These are phyloP conservation scores for Fusarium chaquense DNA, from an alignment of 2,329 filamentous ascomycete species.

Conservation along the genomic window DNA sequence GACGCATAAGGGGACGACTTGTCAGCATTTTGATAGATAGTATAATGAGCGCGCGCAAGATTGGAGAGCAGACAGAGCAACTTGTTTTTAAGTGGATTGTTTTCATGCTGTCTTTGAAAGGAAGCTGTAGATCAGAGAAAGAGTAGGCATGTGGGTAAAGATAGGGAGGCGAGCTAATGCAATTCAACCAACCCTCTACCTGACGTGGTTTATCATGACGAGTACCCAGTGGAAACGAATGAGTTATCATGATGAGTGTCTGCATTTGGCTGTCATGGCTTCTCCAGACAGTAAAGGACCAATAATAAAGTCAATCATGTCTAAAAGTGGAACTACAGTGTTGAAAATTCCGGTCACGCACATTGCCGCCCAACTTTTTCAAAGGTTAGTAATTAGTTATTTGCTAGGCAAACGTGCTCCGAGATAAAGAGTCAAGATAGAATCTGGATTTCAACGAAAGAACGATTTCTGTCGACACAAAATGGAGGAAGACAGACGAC, in stretches of 20 bases:
- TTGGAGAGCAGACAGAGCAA: constrained; percentile 42
- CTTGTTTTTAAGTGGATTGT: constrained; percentile 43
- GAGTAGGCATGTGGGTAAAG: constrained; percentile 46
- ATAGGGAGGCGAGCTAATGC: constrained; percentile 51
- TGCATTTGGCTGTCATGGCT: constrained; percentile 25
- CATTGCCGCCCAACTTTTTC: constrained; percentile 42
- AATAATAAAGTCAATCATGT: constrained; percentile 32
- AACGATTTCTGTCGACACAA: background rate
- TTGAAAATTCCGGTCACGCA: constrained; percentile 25
- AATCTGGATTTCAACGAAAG: background rate
- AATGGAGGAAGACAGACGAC: constrained; percentile 83
- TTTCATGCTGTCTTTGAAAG: constrained; percentile 38
- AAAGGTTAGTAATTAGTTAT: constrained; percentile 4
- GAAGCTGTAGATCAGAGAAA: constrained; percentile 37
- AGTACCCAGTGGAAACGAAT: background rate
- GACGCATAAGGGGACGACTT: constrained; percentile 60
- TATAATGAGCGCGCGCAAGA: constrained; percentile 46
- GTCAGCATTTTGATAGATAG: constrained; percentile 45
- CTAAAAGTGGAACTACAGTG: constrained; percentile 44
- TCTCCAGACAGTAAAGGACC: constrained; percentile 6
- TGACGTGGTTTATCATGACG: constrained; percentile 4
- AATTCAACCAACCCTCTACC: constrained; percentile 44
- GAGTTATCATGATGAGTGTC: constrained; percentile 32
- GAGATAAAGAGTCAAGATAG: background rate
- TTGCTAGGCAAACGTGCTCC: background rate